Evolutionary conservation across 2,329 filamentous ascomycete species (phyloP).

Genomic region (Xylaria hypoxylon): DNA sequence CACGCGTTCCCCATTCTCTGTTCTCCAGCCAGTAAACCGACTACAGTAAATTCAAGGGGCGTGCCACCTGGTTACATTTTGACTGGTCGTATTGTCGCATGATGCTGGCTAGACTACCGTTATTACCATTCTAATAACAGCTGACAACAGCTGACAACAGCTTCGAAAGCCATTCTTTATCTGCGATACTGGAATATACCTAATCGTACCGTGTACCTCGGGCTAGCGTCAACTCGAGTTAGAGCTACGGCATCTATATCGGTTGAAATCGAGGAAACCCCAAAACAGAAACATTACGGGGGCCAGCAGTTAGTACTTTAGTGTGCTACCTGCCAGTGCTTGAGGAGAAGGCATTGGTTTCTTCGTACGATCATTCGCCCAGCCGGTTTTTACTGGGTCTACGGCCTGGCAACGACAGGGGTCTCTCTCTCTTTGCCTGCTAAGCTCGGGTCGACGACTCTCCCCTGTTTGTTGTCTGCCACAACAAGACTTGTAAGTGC

Average conservation of each 20-base stretch:
- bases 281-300: conserved; percentile 34
- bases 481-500: conserved; percentile 43
- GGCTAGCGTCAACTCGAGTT: conserved; percentile 5
- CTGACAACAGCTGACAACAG: too few species aligned
- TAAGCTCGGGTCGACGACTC: conserved; percentile 30
- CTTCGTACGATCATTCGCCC: conserved; percentile 10
- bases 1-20: neutral
- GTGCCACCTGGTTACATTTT: neutral
- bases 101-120: neutral
- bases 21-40: conserved; percentile 5
- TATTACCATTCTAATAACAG: conserved; percentile 3
- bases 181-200: neutral
- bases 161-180: conserved; percentile 1
- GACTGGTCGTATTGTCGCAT: conserved; percentile 12
- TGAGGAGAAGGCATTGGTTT: conserved; percentile 13
- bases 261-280: conserved; percentile 29
- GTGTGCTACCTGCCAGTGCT: neutral
- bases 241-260: conserved; percentile 16
- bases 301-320: conserved; percentile 18
- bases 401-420: conserved; percentile 38
- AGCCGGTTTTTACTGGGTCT: conserved; percentile 31
- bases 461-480: conserved; percentile 43
- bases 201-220: neutral
- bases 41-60: conserved; percentile 4
- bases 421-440: conserved; percentile 41